phyloP scores from a whole-genome alignment of 164 flowering plant species.

The Nymphaea thermarum region DNA sequence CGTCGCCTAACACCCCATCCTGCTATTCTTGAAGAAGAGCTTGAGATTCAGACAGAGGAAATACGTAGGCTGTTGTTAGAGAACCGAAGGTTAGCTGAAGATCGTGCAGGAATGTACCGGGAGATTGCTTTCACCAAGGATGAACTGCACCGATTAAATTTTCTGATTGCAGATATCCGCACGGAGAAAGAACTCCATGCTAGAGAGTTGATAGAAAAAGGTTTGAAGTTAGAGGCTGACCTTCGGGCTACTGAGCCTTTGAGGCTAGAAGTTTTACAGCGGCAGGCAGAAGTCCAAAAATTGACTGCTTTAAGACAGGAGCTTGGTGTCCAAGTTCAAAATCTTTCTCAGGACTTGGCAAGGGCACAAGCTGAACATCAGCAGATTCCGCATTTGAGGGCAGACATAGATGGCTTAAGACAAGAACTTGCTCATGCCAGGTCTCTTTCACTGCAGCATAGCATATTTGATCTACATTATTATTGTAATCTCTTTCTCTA shows the following conservation, averaged over 20 bases:
- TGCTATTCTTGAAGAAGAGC: slow-evolving; percentile 76
- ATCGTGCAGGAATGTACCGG: slow-evolving; percentile 49
- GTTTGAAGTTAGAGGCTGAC: slow-evolving; percentile 78
- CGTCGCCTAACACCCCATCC: slow-evolving; percentile 67
- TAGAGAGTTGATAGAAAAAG: slow-evolving; percentile 75
- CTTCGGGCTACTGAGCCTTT: slow-evolving; percentile 72
- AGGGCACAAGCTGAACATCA: slow-evolving; percentile 62
- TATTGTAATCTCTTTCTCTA: background rate
- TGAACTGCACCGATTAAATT: slow-evolving; percentile 71
- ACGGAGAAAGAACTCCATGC: slow-evolving; percentile 62
- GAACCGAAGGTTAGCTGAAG: slow-evolving; percentile 65
- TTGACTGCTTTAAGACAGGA: slow-evolving; percentile 50
- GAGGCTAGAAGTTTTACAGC: slow-evolving; percentile 51
- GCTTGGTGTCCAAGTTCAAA: slow-evolving; percentile 47
- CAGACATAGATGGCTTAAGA: slow-evolving; percentile 68
- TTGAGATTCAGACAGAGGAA: slow-evolving; percentile 68
- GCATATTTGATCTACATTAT: background rate
- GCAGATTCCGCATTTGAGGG: slow-evolving; percentile 50
- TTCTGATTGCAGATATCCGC: slow-evolving; percentile 47
- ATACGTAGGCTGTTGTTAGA: slow-evolving; percentile 67
- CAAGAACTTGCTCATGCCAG: slow-evolving; percentile 78
- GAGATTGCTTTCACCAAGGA: slow-evolving; percentile 71
- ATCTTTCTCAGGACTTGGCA: slow-evolving; percentile 45
- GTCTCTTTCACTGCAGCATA: background rate
- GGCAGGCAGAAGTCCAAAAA: slow-evolving; percentile 66